A percentile compares a stretch with the other conserved stretches of the same genome.
Conservation (phyloP, 768 basidiomycete genomes). For the Coprinopsis cinerea region DNA sequence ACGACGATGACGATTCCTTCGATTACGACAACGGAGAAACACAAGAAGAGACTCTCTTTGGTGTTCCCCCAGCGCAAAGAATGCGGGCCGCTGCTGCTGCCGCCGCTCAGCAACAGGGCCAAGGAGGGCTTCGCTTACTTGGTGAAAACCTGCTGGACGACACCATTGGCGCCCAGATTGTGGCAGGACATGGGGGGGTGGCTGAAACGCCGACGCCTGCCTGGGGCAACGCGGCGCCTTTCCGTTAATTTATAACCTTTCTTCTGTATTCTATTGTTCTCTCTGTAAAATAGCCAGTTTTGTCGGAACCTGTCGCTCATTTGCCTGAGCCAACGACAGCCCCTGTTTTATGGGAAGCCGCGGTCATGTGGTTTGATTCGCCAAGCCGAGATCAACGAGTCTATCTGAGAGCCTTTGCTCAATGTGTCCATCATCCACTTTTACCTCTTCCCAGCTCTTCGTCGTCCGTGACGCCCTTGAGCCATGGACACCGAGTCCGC, state of each 20-base stretch:
- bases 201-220: conserved; percentile 63
- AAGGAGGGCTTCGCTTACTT: conserved; percentile 43
- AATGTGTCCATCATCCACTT: not conserved
- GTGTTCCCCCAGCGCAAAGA: conserved; percentile 52
- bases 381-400: not conserved
- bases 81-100: conserved; percentile 18
- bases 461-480: not conserved
- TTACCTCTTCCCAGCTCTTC: not conserved
- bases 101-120: conserved; percentile 19
- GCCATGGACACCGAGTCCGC: not conserved
- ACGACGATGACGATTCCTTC: conserved; percentile 52
- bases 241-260: too few relatives aligned
- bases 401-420: not conserved
- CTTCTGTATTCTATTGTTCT: too few relatives aligned
- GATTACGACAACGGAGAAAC: conserved; percentile 33
- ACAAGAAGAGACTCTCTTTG: conserved; percentile 68
- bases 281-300: too few relatives aligned
- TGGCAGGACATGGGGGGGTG: conserved; percentile 34
- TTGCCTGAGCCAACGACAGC: too few relatives aligned
- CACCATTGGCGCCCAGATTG: conserved; percentile 50
- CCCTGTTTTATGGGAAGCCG: not conserved
- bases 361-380: not conserved
- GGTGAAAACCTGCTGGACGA: conserved; percentile 60
- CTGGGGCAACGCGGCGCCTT: conserved; percentile 16
- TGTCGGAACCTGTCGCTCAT: too few relatives aligned